Base-by-base conservation (phyloP, 208 protist species). In the Acanthamoeba lenticulata region DNA sequence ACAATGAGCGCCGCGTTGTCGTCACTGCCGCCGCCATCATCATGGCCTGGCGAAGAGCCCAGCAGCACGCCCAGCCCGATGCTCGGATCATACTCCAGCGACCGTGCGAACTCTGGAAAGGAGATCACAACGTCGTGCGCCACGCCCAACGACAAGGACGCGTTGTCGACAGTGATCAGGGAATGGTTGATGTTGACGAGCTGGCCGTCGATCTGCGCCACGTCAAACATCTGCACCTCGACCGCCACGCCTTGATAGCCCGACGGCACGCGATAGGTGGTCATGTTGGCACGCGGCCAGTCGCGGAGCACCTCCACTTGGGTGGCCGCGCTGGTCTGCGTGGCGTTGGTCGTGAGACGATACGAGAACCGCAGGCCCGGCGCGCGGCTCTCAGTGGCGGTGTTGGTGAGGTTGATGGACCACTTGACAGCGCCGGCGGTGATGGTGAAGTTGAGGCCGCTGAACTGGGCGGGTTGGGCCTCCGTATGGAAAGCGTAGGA, bases 361-460 rank as follows among this genome's bases (percentile, higher is more conserved):
- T 40, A 42, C 29, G n/a, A 34, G 65, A 40, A 74, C 11, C 24
- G 65, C 21, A 34, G 65, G 65, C 19, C 9, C 29, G n/a, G n/a
- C n/a, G 36, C 5, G 32, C 0, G 5, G 65, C 0, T 74, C 11
- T 40, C 60, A 6, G 24, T 27, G 17, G 32, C 36, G 27, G n/a
- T 24, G 65, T n/a, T 74, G 65, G 65, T 74, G 65, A 74, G 32
- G 65, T 74, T 34, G 65, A 74, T 74, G 65, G 65, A 74, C 65
- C 65, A 74, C 29, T 74, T 74, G 65, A 74, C 32, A 5, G 65
- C n/a, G 65, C 65, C 36, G 2, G 65, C 36, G 29, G 9, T 15
- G 65, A 74, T 74, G 65, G 65, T 74, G 65, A 74, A 74, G 36
- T 74, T 36, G 65, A 74, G n/a, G 27, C 65, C 65, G 65, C 32